Base-by-base conservation (phyloP, 192 early-diverging fungal genomes). In the Rhizoclosmatium sp. region DNA sequence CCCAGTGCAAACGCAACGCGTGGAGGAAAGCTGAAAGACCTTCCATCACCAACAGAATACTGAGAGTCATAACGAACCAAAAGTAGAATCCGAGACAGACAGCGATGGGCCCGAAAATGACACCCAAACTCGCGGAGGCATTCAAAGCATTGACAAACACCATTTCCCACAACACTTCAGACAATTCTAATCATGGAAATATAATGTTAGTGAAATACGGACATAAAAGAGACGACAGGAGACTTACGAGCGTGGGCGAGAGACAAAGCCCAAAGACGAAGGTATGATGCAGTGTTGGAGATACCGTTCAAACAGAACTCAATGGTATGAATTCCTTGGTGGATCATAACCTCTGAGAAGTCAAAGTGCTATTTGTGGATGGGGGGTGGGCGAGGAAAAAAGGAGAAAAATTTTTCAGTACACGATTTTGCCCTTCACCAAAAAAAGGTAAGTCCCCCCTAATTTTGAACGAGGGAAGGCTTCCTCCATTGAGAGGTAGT, bases 251-350 rank as follows among this genome's bases (percentile, higher is more conserved):
- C 96, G 77, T 99, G 98, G 0, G 98, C 98, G 56, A 99, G 87
- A 21, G 96, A 98, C 65, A 99, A 85, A 69, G 98, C 98, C 98
- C 98, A 99, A 66, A 99, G 90, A 78, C 98, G 96, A 69, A 99
- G 93, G 78, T 99, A 99, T 31, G 95, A 97, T 2, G 98, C 98
- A 16, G 98, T 99, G 87, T 99, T 97, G 60, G 98, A 99, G 70
- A 99, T 97, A 46, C 94, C 94, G 65, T 91, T 91, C 65, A 99
- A 90, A 80, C 94, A 96, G 84, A 96, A 99, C 84, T 99, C 98
- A 80, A 99, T 99, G 4, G 97, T 99, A 83, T 99, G 98, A 80
- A 99, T 99, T 23, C 91, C 88, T 85, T 98, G 96, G 87, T 99
- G 94, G 80, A 99, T 97, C 93, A 99, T 93, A 72, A 93, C 89